phyloP scores from a whole-genome alignment of 108 stramenopile species.

The Conticribra weissflogii region DNA sequence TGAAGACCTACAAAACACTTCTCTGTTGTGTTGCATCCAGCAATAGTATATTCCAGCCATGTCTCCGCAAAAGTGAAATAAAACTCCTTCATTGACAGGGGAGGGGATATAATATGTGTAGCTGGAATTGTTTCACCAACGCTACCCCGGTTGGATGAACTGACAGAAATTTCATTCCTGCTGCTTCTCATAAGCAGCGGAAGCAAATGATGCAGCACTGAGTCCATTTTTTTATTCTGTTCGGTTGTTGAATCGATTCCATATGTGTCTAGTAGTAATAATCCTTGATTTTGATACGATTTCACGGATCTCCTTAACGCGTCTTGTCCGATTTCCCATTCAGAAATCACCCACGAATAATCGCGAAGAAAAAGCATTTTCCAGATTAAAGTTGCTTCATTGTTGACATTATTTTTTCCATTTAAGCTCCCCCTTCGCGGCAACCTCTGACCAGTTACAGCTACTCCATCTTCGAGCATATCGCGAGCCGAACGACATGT shows the following conservation, averaged over 20 bases:
- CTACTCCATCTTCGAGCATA: constrained; percentile 26
- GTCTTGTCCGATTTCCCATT: constrained; percentile 69
- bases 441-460: background rate
- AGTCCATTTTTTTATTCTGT: no score
- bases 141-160: no score
- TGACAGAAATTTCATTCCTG: no score
- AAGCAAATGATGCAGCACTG: constrained; percentile 36
- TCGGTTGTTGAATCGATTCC: no score
- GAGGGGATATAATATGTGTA: background rate
- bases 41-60: constrained; percentile 75
- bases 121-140: no score
- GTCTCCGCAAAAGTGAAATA: constrained; percentile 77
- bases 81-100: constrained; percentile 63
- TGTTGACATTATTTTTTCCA: constrained; percentile 11
- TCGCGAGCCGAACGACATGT: constrained; percentile 29
- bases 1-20: constrained; percentile 88
- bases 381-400: constrained; percentile 58
- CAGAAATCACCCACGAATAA: constrained; percentile 68
- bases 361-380: constrained; percentile 73
- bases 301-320: constrained; percentile 58
- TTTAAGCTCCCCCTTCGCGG: constrained; percentile 27
- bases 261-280: constrained; percentile 4
- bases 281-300: constrained; percentile 3
- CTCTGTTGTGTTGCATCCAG: constrained; percentile 63
- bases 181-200: constrained; percentile 16